Conservation (phyloP, 1,284 basidiomycete species). For the Rhodotorula sp. region DNA sequence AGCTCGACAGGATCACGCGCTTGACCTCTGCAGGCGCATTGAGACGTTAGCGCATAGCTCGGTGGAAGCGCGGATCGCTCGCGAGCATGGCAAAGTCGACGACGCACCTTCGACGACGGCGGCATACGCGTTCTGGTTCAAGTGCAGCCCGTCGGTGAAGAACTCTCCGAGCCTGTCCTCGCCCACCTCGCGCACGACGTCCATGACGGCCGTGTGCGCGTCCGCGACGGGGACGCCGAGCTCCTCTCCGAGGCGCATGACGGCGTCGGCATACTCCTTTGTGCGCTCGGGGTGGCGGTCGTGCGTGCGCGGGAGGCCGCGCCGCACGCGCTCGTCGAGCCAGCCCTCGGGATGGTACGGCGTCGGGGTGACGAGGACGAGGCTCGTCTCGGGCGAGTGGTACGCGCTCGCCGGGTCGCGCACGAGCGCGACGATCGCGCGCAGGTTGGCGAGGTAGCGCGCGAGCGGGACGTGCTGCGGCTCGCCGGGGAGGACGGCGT, state of each 20-base stretch:
- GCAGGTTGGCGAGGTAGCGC: slow-evolving; percentile 66
- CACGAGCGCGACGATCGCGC: slow-evolving; percentile 32
- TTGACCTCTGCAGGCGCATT: slow-evolving; percentile 55
- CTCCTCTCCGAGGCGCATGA: slow-evolving; percentile 61
- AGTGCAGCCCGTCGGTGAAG: slow-evolving; percentile 26
- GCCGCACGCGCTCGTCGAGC: neutral
- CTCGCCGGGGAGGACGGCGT: slow-evolving; percentile 15
- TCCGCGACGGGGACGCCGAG: slow-evolving; percentile 61
- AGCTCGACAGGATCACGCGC: slow-evolving; percentile 60
- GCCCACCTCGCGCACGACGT: neutral
- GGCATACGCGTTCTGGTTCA: slow-evolving; percentile 9
- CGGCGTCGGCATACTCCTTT: slow-evolving; percentile 67
- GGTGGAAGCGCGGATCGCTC: neutral
- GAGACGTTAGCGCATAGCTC: slow-evolving; percentile 48
- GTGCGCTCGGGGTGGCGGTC: slow-evolving; percentile 63
- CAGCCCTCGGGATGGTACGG: slow-evolving; percentile 12
- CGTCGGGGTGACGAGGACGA: slow-evolving; percentile 29
- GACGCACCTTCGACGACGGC: slow-evolving; percentile 16
- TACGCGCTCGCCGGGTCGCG: slow-evolving; percentile 5
- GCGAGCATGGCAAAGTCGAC: neutral
- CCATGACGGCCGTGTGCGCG: slow-evolving; percentile 5
- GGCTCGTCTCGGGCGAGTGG: slow-evolving; percentile 11
- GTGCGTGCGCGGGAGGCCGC: neutral
- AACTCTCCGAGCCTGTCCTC: neutral
- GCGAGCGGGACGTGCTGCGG: slow-evolving; percentile 56